phyloP scores from a whole-genome alignment of 352 stramenopile genomes.

The Blastocystis sp. region DNA sequence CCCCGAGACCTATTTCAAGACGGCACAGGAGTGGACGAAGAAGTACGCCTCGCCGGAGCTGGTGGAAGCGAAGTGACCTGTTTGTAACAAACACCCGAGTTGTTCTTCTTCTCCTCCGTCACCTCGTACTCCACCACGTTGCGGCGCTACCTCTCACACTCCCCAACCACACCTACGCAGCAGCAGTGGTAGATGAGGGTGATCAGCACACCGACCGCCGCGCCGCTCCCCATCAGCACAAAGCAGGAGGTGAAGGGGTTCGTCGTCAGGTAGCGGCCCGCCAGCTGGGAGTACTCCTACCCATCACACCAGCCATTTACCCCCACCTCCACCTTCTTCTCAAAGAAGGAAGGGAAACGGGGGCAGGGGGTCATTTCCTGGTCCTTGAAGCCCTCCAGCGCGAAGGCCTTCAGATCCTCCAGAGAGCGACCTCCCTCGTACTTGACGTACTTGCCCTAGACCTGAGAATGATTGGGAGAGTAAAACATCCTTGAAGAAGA shows the following conservation, averaged over 20 bases:
- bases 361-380: neutral
- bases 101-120: slow-evolving; percentile 68
- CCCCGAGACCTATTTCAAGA: slow-evolving; percentile 67
- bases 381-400: slow-evolving; percentile 24
- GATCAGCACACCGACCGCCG: slow-evolving; percentile 3
- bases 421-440: slow-evolving; percentile 54
- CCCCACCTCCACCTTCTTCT: neutral
- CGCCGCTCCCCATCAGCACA: slow-evolving; percentile 36
- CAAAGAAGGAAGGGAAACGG: neutral
- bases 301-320: neutral
- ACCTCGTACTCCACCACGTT: slow-evolving; percentile 12
- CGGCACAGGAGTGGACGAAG: slow-evolving; percentile 67
- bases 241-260: slow-evolving; percentile 57
- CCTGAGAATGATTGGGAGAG: neutral
- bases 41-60: slow-evolving; percentile 66
- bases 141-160: neutral
- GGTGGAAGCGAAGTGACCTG: slow-evolving; percentile 14
- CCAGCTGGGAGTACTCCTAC: slow-evolving; percentile 16
- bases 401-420: slow-evolving; percentile 51
- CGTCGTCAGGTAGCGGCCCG: neutral
- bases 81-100: slow-evolving; percentile 66
- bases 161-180: neutral
- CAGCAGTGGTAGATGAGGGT: slow-evolving; percentile 46
- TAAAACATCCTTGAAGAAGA: slow-evolving; percentile 59
- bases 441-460: slow-evolving; percentile 48